Percentiles rank a stretch among this genome's conserved stretches.
Conservation (phyloP, 2,329 filamentous ascomycete genomes). For the Alternaria gaisen region DNA sequence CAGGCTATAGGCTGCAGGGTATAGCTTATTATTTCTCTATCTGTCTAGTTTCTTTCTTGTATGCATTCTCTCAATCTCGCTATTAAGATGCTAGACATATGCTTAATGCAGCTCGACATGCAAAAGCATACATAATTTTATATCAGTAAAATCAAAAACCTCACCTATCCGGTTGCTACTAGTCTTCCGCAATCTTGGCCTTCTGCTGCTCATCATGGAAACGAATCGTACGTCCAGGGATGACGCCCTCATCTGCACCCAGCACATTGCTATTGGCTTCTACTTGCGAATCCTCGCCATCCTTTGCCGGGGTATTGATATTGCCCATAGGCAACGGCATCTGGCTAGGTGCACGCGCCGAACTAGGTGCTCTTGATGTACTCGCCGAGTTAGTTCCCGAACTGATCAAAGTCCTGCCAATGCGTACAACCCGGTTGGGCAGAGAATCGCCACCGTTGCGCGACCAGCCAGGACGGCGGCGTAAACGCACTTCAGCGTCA, state of each 20-base stretch:
- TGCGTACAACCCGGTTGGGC: slow-evolving; percentile 43
- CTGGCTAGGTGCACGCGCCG: not conserved
- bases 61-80: not conserved
- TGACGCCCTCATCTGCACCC: slow-evolving; percentile 5
- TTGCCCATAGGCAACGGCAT: not conserved
- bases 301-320: not conserved
- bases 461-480: slow-evolving; percentile 34
- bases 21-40: too few relatives aligned
- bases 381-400: slow-evolving; percentile 24
- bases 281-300: not conserved
- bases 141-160: not conserved
- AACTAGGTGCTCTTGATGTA: slow-evolving; percentile 5
- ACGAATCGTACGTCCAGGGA: slow-evolving; percentile 37
- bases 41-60: too few relatives aligned
- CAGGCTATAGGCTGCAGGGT: too few relatives aligned
- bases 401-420: slow-evolving; percentile 47
- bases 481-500: slow-evolving; percentile 34
- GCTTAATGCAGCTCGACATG: not conserved
- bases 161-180: not conserved
- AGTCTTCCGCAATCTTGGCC: not conserved
- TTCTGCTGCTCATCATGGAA: slow-evolving; percentile 38
- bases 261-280: not conserved
- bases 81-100: not conserved
- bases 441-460: slow-evolving; percentile 32
- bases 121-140: not conserved